Evolutionary conservation across 129 eudicot genomes (phyloP).

Genomic region (Ambrosia artemisiifolia): DNA sequence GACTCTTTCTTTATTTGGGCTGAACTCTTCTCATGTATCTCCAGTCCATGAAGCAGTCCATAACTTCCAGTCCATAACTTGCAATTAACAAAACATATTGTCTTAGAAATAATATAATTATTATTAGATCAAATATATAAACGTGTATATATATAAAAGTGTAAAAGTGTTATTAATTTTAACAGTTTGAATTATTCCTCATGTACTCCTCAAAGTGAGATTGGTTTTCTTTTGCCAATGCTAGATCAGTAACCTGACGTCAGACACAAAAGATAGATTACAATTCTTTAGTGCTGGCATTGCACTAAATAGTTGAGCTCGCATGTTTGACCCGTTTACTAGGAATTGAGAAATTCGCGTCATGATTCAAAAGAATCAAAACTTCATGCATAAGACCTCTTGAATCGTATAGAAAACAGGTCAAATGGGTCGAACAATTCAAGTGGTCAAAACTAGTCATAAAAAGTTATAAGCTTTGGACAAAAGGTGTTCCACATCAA

Average conservation of each 20-base stretch:
- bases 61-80: too few relatives aligned
- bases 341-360: neutral
- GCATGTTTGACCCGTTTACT: neutral
- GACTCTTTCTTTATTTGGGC: too few relatives aligned
- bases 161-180: too few relatives aligned
- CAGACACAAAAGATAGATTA: neutral
- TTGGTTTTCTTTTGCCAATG: conserved; percentile 84
- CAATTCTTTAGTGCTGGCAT: neutral
- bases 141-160: too few relatives aligned
- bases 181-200: conserved; percentile 42
- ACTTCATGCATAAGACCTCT: too few relatives aligned
- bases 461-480: neutral
- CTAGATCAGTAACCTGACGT: conserved; percentile 79
- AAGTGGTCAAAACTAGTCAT: neutral
- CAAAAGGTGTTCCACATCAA: neutral
- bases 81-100: too few relatives aligned
- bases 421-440: neutral
- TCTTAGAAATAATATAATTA: too few relatives aligned
- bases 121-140: too few relatives aligned
- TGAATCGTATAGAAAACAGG: neutral
- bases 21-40: too few relatives aligned
- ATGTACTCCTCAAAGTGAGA: conserved; percentile 75
- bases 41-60: too few relatives aligned
- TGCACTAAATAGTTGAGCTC: neutral
- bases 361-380: too few relatives aligned